Base-by-base conservation (phyloP, 2,329 filamentous ascomycete genomes). In the Penicillium verrucosum region DNA sequence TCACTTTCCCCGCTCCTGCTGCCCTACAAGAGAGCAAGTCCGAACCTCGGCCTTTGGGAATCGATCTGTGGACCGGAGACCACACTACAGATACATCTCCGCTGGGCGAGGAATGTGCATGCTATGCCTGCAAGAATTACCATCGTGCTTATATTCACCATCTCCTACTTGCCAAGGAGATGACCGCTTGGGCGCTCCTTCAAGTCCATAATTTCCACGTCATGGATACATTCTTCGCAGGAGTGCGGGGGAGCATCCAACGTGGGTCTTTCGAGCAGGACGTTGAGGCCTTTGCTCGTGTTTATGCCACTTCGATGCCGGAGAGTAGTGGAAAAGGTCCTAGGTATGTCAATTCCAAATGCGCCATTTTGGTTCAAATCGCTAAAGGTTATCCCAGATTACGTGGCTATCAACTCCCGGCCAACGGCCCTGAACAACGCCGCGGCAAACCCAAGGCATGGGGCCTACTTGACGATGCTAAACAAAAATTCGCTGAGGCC, bases 121-220 rank as follows among this genome's bases (percentile, higher is more conserved):
- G 94, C 80, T 93, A 96, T 72, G 80, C 91, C 23, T 99, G 94
- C 79, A 84, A 80, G 2, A 83, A 83, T 18, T 93, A 97, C 73
- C 91, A 96, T 74, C 81, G 88, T 48, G 93, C 94, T 0, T 99
- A 90, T 73, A 70, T 99, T 36, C 88, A 92, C 62, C 94, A 99
- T 73, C 81, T 97, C 1, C 83, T 99, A 6, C 82, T 85, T 45
- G 92, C 94, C 0, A 95, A 92, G 69, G 94, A 99, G 75, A 97
- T 99, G 94, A 85, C 97, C 5, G 93, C 89, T 25, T 99, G 94
- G 94, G 89, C 88, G 0, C 81, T 99, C 8, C 80, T 99, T 8
- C 93, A 97, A 72, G 82, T 96, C 4, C 94, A 99, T 76, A 99
- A 99, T 71, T 87, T 95, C 71, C 81, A 86, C 59, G 76, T 89